A percentile compares a stretch with the other conserved stretches of the same genome.
Conservation (phyloP, 352 stramenopile genomes). For the Pythium utonaiense region DNA sequence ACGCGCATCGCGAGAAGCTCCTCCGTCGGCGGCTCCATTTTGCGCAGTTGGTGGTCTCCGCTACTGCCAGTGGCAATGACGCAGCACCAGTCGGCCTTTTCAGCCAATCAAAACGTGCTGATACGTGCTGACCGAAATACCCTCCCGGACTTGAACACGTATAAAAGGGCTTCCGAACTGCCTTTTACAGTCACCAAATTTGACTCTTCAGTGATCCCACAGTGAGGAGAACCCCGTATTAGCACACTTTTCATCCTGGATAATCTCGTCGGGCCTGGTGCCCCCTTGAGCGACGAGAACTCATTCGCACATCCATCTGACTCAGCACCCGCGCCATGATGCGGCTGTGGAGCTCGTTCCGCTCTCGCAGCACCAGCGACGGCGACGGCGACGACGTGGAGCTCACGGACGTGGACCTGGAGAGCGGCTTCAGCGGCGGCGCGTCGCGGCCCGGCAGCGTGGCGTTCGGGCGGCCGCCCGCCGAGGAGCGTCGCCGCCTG, state of each 20-base stretch:
- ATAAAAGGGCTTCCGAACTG: too few relatives aligned
- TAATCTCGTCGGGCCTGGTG: neutral
- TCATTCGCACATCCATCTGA: neutral
- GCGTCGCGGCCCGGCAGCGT: conserved; percentile 1
- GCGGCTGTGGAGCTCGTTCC: conserved; percentile 23
- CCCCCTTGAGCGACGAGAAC: neutral
- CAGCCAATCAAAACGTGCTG: conserved; percentile 13
- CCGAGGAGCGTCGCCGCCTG: conserved; percentile 27
- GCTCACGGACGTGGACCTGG: conserved; percentile 23
- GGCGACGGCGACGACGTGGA: conserved; percentile 16
- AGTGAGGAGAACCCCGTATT: neutral
- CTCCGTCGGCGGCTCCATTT: conserved; percentile 9
- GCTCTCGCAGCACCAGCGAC: conserved; percentile 9
- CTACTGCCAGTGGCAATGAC: neutral
- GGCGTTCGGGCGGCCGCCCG: conserved; percentile 22
- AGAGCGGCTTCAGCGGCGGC: conserved; percentile 20
- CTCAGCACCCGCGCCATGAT: conserved; percentile 17
- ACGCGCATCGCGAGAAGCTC: conserved; percentile 16
- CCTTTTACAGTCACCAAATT: too few relatives aligned
- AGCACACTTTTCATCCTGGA: too few relatives aligned
- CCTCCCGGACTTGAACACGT: too few relatives aligned
- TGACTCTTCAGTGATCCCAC: too few relatives aligned
- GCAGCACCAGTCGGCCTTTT: conserved; percentile 14
- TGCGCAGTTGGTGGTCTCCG: neutral
- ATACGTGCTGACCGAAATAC: conserved; percentile 13